These are phyloP conservation scores for Cryphonectria naterciae DNA, from an alignment of 2,329 filamentous ascomycete genomes.

Conservation along the genomic window DNA sequence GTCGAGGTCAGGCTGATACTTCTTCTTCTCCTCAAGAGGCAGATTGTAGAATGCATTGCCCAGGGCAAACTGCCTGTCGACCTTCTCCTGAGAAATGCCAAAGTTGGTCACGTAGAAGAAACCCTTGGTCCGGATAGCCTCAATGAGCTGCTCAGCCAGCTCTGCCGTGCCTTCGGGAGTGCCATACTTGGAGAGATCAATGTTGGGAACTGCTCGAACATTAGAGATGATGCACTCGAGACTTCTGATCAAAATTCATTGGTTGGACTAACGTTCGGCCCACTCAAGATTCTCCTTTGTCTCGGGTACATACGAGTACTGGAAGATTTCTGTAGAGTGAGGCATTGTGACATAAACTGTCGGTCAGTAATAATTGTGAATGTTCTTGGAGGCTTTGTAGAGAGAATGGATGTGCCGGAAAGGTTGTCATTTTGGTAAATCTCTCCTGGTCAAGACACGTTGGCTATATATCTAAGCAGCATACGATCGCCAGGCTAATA, in stretches of 20 bases:
- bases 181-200: conserved; percentile 59
- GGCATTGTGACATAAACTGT: conserved; percentile 2
- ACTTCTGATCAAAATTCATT: no score
- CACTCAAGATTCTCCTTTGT: conserved; percentile 19
- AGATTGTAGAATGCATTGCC: conserved; percentile 62
- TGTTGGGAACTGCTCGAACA: conserved; percentile 39
- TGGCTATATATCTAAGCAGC: conserved; percentile 15
- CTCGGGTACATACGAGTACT: conserved; percentile 19
- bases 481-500: not conserved
- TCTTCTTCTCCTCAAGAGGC: conserved; percentile 61
- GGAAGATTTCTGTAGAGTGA: conserved; percentile 14
- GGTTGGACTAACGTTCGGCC: conserved; percentile 10
- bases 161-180: conserved; percentile 57
- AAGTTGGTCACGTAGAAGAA: conserved; percentile 69
- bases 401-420: not conserved
- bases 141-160: conserved; percentile 57
- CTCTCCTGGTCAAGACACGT: not conserved
- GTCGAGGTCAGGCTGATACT: conserved; percentile 55
- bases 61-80: conserved; percentile 65
- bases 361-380: not conserved
- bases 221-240: not conserved
- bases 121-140: conserved; percentile 55
- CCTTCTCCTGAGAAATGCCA: conserved; percentile 61
- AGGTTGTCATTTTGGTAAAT: not conserved
- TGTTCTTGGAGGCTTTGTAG: not conserved